Base-by-base conservation (phyloP, 805 yeast genomes). In the Deakozyma indianensis region DNA sequence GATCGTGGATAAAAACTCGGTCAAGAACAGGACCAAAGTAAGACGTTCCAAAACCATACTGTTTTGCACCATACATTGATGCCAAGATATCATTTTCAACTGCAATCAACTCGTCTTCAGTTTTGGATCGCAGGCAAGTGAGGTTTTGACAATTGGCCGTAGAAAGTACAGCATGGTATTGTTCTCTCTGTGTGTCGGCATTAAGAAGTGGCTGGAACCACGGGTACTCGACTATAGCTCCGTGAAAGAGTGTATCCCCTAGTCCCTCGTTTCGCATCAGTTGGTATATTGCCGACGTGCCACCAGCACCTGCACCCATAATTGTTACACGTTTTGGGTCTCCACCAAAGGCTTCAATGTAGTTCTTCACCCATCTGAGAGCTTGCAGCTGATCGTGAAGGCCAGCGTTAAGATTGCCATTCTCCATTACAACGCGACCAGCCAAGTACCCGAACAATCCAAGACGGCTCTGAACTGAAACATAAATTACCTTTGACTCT, bases 291-390 rank as follows among this genome's bases (percentile, higher is more conserved):
- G 18, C 38, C 11, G 38, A 32, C 5, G 38, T 5, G 18, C 38
- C 38, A 4, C 38, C 38, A 7, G 38, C 38, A 14, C 18, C 38
- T 4, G 38, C 38, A 11, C 68, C 67, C 47, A 56, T 56, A 25
- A 64, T 50, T 3, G 65, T 60, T 16, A 63, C 49, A 45, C 50
- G 50, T n/a, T 52, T 47, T 3, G 61, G 55, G 46, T 62, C 53
- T 29, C 66, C 64, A 21, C 63, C 61, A 48, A 61, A 60, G 20
- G 46, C 44, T 16, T 41, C 51, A 47, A 65, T 56, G 46, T 55
- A 47, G 48, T 56, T 55, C 43, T 55, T 45, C 2, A 54, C 58
- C 67, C 66, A 63, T 18, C 55, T 50, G 14, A 63, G 43, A 2
- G 64, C 65, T 21, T 38, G n/a, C 7, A 53, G 43, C 40, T 56